Evolutionary conservation across 371 early-diverging fungal species (phyloP), one percentile per base, ranked within the genome.

Genomic region (Quaeritorhiza haematococci): DNA sequence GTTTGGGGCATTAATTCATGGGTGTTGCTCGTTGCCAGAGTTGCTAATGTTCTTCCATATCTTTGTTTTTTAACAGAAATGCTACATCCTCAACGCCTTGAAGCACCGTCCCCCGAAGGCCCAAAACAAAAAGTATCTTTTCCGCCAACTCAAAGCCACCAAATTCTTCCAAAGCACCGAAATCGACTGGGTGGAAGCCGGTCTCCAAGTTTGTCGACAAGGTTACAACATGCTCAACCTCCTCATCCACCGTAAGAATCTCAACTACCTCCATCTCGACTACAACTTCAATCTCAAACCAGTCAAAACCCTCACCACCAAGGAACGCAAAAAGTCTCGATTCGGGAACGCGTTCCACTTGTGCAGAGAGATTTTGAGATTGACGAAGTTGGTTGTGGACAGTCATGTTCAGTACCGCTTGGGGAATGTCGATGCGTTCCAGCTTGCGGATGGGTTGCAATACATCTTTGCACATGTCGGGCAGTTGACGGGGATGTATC

Each of bases 391-490:
- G 38, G 81, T 99, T 55, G 98, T 98, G 15, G 98, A 98, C 65
- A 82, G 94, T 6, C 94, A 97, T 70, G 96, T 97, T 23, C 94
- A 96, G 73, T 96, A 94, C 66, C 92, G 98, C 56, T 80, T 94
- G 49, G 95, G 95, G 53, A 93, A 96, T 63, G 91, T 95, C 28
- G 96, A 98, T 75, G 92, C 94, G 23, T 93, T 89, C 84, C 96
- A 97, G 72, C 80, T 98, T 50, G 97, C 97, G 10, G 93, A 96
- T 71, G 95, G 95, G 57, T 76, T 99, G 50, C 98, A 98, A 67
- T 95, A 99, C 63, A 91, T 93, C 46, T 98, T 99, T 78, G 89
- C 95, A 3, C 98, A 98, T 70, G 96, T 98, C n/a, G 99, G 99
- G 42, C 97, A 95, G 72, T 74, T 96, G 53, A 99, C 99, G 10